Base-by-base conservation (phyloP, 2,329 filamentous ascomycete species). In the Cercospora berteroae region DNA sequence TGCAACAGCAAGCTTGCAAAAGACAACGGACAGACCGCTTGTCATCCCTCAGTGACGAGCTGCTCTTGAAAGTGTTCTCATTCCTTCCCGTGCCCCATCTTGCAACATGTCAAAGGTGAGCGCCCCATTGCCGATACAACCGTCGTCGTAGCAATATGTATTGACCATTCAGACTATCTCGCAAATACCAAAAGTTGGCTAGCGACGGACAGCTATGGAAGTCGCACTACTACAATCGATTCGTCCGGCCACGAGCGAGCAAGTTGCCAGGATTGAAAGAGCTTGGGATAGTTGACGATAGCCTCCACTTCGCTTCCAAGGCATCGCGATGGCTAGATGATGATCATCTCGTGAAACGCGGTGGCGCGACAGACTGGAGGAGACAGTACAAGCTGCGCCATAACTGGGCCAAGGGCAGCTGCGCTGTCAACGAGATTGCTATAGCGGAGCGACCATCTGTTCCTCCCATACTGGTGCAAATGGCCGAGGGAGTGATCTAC, bases 151-250 rank as follows among this genome's bases (percentile, higher is more conserved):
- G n/a, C 23, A 55, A 29, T 10, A 60, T 13, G 79, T 66, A 70
- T 77, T 78, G 64, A 83, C 86, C 39, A 81, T 84, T 5, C 82
- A 85, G 88, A 64, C 84, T 94, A n/a, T 97, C 93, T 1, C 87
- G 82, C 63, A 92, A 91, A 67, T 90, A 96, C 75, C 84, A 88
- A 72, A 84, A 83, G 44, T 85, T 98, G 18, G 86, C 92, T 7
- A 85, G 86, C 64, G 95, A 98, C 78, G 90, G 90, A 0, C 93
- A 97, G 77, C 82, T 98, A 65, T 99, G 95, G 95, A 95, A 94
- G 78, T 86, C 86, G 13, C 87, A 93, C 60, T 99, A 97, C 80
- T 97, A 96, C 80, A 85, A 88, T 27, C 89, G 90, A 69, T 98
- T 96, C 79, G 92, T 97, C 31, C 86, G 91, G 39, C 93, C 93